phyloP scores from a whole-genome alignment of 139 green algal species.

The Raphidocelis subcapitata region DNA sequence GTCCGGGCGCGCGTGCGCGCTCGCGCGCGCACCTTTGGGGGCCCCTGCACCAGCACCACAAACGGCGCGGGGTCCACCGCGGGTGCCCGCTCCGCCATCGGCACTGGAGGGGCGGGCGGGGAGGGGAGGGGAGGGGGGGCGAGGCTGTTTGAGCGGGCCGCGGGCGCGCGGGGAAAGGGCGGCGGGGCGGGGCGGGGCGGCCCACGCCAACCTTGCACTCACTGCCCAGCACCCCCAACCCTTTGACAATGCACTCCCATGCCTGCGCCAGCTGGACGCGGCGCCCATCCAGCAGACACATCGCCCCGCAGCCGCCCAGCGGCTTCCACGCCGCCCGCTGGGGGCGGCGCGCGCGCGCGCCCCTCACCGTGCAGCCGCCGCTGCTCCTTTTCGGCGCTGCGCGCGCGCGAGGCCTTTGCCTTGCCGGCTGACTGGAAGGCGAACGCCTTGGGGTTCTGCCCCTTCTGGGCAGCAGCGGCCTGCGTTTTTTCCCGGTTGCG shows the following conservation, averaged over 20 bases:
- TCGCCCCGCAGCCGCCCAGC: background rate
- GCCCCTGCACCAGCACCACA: constrained; percentile 94
- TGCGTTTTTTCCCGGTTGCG: constrained; percentile 46
- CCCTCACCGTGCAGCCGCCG: constrained; percentile 80
- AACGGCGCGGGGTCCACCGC: constrained; percentile 87
- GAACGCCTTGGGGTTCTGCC: constrained; percentile 78
- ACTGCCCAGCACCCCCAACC: too few relatives aligned
- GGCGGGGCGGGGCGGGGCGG: too few relatives aligned
- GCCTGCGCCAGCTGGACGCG: too few relatives aligned
- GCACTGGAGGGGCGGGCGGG: constrained; percentile 49
- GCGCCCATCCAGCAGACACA: too few relatives aligned
- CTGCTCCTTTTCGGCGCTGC: constrained; percentile 91
- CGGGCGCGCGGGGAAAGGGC: background rate
- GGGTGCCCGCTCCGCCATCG: constrained; percentile 56
- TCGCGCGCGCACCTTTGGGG: constrained; percentile 51
- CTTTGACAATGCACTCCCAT: too few relatives aligned
- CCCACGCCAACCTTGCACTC: too few relatives aligned
- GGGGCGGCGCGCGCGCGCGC: too few relatives aligned
- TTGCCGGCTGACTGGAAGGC: constrained; percentile 57
- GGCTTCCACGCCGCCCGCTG: background rate
- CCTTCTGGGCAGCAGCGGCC: constrained; percentile 18
- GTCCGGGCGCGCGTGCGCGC: too few relatives aligned
- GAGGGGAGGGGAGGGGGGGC: background rate
- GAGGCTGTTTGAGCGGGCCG: background rate
- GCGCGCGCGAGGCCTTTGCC: constrained; percentile 63